A percentile compares a stretch with the other conserved stretches of the same genome.
Conservation (phyloP, 2,329 filamentous ascomycete species). For the Microcyclosporella mali region DNA sequence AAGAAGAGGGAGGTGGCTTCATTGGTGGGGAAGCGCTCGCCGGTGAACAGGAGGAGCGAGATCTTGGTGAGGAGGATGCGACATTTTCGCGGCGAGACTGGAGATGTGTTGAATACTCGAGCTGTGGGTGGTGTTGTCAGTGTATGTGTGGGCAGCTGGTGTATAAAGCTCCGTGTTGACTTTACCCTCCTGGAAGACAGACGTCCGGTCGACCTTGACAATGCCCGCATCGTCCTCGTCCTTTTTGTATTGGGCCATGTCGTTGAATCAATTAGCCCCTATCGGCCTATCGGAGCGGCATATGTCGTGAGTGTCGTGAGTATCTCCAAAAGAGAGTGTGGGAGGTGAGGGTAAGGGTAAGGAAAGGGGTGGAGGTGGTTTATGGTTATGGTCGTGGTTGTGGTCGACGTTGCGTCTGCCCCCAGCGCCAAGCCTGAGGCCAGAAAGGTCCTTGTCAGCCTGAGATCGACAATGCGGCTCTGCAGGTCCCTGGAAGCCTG, state of each 20-base stretch:
- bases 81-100: slow-evolving; percentile 94
- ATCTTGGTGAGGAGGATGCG: slow-evolving; percentile 97
- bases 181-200: slow-evolving; percentile 96
- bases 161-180: too few relatives aligned
- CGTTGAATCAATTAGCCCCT: slow-evolving; percentile 13
- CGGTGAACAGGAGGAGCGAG: slow-evolving; percentile 89
- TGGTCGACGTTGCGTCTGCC: not conserved
- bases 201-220: slow-evolving; percentile 95
- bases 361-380: slow-evolving; percentile 1
- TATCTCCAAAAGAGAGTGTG: too few relatives aligned
- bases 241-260: slow-evolving; percentile 97
- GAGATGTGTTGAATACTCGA: slow-evolving; percentile 94
- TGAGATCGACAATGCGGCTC: too few relatives aligned
- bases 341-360: too few relatives aligned
- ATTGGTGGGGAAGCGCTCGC: slow-evolving; percentile 92
- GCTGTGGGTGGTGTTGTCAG: slow-evolving; percentile 48
- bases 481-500: too few relatives aligned
- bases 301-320: slow-evolving; percentile 4
- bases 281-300: slow-evolving; percentile 20
- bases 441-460: too few relatives aligned
- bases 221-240: slow-evolving; percentile 94
- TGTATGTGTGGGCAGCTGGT: slow-evolving; percentile 9
- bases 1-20: slow-evolving; percentile 99
- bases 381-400: not conserved
- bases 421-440: too few relatives aligned